Conservation (phyloP, 116 monocot genomes). For the Dioscorea cayenensis region DNA sequence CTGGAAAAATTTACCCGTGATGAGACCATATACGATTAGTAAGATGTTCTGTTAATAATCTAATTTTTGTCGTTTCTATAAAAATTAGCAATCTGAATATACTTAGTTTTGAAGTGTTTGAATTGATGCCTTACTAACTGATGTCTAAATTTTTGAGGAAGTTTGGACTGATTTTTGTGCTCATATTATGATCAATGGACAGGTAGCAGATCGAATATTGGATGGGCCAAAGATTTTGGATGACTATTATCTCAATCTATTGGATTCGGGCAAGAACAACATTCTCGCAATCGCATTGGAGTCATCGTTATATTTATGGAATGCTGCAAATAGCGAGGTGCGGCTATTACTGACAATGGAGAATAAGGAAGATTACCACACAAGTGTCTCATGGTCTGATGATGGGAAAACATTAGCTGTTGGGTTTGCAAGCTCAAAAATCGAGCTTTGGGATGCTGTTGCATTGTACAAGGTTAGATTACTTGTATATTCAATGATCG, state of each 20-base stretch:
- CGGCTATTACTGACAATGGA: conserved; percentile 7
- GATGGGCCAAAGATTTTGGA: conserved; percentile 17
- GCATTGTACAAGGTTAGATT: conserved; percentile 11
- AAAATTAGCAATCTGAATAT: no score
- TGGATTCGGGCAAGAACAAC: conserved; percentile 42
- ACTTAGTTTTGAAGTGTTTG: no score
- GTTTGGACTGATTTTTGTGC: not conserved
- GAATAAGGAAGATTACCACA: conserved; percentile 8
- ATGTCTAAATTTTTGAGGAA: not conserved
- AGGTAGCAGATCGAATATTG: conserved; percentile 18
- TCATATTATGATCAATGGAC: not conserved
- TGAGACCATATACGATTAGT: no score
- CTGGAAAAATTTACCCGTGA: no score
- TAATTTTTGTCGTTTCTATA: no score
- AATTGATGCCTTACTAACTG: no score
- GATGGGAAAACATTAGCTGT: conserved; percentile 19
- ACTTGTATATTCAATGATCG: no score
- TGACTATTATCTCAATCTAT: conserved; percentile 25
- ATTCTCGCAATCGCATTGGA: conserved; percentile 25
- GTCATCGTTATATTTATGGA: conserved; percentile 21
- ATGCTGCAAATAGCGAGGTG: not conserved
- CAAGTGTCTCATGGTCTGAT: conserved; percentile 30
- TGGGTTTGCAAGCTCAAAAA: conserved; percentile 17
- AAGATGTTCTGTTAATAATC: no score
- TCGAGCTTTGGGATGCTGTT: conserved; percentile 32